A percentile compares a stretch with the other conserved stretches of the same genome.
Conservation (phyloP, 2,329 filamentous ascomycete genomes). For the Fusarium nisikadoi region DNA sequence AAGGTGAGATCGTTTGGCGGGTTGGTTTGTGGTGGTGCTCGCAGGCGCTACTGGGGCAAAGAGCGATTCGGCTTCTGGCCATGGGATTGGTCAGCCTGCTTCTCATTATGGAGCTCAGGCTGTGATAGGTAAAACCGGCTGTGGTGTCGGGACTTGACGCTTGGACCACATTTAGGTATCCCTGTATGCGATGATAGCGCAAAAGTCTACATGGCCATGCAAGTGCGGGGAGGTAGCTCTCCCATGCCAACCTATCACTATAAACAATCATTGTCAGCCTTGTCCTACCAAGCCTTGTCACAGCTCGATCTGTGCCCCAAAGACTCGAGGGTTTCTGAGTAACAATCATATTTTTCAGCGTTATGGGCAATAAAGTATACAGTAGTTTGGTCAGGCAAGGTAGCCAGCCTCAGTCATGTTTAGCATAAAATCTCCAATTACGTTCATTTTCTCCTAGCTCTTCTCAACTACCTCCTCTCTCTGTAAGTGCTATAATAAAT, state of each 20-base stretch:
- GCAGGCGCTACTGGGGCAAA: conserved; percentile 36
- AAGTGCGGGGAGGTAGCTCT: conserved; percentile 40
- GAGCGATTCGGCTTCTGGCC: conserved; percentile 29
- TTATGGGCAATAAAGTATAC: not conserved
- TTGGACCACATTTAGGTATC: conserved; percentile 35
- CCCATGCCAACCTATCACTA: not conserved
- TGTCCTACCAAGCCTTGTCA: conserved; percentile 31
- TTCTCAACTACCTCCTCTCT: not conserved
- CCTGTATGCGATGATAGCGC: conserved; percentile 13
- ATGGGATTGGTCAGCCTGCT: conserved; percentile 32
- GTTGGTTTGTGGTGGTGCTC: conserved; percentile 38
- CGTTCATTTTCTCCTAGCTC: conserved; percentile 27
- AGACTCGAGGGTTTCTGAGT: conserved; percentile 26
- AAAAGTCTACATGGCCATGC: conserved; percentile 25
- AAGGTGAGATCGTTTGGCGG: conserved; percentile 33
- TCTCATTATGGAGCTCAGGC: conserved; percentile 22
- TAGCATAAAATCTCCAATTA: conserved; percentile 37
- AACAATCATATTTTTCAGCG: not conserved
- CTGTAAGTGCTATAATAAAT: conserved; percentile 29
- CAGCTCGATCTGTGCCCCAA: conserved; percentile 12
- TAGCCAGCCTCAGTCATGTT: not conserved
- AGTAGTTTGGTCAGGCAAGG: not conserved
- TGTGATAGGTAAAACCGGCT: conserved; percentile 35
- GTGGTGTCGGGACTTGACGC: conserved; percentile 30
- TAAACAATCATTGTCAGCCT: conserved; percentile 25